phyloP scores from a whole-genome alignment of 2,329 filamentous ascomycete genomes.

The Trichoderma simmonsii region DNA sequence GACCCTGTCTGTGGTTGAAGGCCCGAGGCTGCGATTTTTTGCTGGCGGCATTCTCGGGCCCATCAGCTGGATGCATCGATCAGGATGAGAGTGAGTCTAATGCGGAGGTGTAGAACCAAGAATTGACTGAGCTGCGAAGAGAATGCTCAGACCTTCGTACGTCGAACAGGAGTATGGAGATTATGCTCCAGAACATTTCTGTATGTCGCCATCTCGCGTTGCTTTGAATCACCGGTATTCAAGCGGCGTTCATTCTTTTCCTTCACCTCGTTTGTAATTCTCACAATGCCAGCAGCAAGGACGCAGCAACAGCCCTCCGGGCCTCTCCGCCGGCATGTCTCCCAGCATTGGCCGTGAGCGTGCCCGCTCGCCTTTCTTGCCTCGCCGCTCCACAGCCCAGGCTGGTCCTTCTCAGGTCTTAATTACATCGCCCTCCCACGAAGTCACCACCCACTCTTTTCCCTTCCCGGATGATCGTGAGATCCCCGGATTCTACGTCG shows the following conservation, averaged over 20 bases:
- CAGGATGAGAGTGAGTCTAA: neutral
- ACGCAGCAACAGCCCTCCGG: slow-evolving; percentile 10
- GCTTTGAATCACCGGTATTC: neutral
- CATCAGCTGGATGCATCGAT: neutral
- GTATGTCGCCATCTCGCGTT: neutral
- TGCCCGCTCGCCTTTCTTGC: slow-evolving; percentile 15
- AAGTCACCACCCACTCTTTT: slow-evolving; percentile 9
- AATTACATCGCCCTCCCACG: neutral
- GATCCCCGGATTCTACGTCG: slow-evolving; percentile 29
- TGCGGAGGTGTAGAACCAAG: slow-evolving; percentile 21
- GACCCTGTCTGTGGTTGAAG: neutral
- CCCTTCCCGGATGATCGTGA: slow-evolving; percentile 23
- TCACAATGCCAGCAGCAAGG: slow-evolving; percentile 11
- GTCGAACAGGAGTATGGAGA: slow-evolving; percentile 25
- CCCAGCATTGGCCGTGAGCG: slow-evolving; percentile 4
- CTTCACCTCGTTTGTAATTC: neutral
- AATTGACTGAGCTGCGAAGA: slow-evolving; percentile 25
- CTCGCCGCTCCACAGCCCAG: slow-evolving; percentile 5
- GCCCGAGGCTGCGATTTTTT: neutral
- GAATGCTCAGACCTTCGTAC: slow-evolving; percentile 27
- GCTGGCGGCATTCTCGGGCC: neutral
- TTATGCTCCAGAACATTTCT: slow-evolving; percentile 23
- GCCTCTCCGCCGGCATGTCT: neutral
- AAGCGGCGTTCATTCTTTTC: neutral
- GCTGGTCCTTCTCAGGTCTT: slow-evolving; percentile 17